Evolutionary conservation across 2,329 filamentous ascomycete genomes (phyloP), one percentile per base, ranked within the genome.

Genomic region (Diaporthe citrichinensis): DNA sequence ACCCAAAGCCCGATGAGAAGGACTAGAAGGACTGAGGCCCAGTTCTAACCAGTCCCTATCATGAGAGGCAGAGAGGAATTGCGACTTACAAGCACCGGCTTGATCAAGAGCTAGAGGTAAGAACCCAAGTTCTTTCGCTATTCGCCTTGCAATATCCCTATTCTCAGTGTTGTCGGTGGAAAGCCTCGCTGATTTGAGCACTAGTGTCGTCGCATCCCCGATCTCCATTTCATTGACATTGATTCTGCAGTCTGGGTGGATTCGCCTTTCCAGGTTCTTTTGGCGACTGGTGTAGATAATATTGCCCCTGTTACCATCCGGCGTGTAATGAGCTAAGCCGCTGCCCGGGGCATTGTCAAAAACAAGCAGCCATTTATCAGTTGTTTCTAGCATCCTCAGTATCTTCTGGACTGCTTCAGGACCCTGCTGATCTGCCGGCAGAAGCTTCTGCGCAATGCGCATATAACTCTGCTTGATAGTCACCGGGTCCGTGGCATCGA

Each of bases 91-190:
- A 2, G 78, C 51, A 12, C 79, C 77, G 1, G 82, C 81, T 31
- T 81, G 79, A 9, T 81, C 80, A 41, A 84, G 76, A 2, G 81
- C 81, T 0, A 84, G 74, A 0, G 82, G 81, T 0, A 84, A 65
- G 17, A 57, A 79, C 0, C 79, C 82, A 0, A 84, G 75, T 1
- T 78, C 78, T 1, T 36, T 34, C 0, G 79, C 77, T 10, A 83
- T 78, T 0, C 61, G 49, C 1, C 67, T 39, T 4, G 78, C 78
- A 2, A 71, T 76, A 36, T 77, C 72, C 3, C 31, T 39, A 44
- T 57, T 62, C 6, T 72, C 57, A 9, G n/a, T 17, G 10, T 1
- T 28, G 23, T 71, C n/a, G 0, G 23, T 41, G 12, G 59, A 23
- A 7, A 36, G 14, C 20, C 51, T 20, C 4, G 71, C 71, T 2